phyloP scores from a whole-genome alignment of 164 flowering plant species.

The Berberis vulgaris region DNA sequence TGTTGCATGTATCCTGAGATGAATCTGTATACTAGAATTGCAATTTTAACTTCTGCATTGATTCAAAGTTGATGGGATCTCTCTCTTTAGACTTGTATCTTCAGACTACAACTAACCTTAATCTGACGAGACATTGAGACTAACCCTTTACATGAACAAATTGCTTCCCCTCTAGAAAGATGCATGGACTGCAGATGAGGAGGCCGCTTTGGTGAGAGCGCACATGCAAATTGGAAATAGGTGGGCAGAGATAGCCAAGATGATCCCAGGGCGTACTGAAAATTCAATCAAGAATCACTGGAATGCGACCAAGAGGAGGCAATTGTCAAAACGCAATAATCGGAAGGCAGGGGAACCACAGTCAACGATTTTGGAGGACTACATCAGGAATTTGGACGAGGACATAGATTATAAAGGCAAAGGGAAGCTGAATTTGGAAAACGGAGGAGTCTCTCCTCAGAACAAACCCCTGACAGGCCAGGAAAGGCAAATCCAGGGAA shows the following conservation, averaged over 20 bases:
- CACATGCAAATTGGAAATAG: background rate
- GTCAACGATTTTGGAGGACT: too few relatives aligned
- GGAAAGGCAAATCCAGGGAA: too few relatives aligned
- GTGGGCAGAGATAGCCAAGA: background rate
- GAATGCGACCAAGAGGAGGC: background rate
- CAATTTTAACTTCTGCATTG: background rate
- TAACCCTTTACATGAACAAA: background rate
- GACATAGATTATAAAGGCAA: too few relatives aligned
- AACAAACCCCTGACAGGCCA: too few relatives aligned
- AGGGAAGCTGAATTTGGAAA: too few relatives aligned
- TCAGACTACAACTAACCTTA: background rate
- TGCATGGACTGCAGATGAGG: background rate
- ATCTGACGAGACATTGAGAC: background rate
- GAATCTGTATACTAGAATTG: background rate
- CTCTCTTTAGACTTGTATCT: background rate
- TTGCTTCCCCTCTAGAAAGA: constrained; percentile 1
- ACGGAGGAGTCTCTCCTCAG: too few relatives aligned
- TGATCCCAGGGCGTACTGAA: background rate
- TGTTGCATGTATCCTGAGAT: background rate
- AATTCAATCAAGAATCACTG: background rate
- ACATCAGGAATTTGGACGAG: too few relatives aligned
- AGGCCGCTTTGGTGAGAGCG: background rate
- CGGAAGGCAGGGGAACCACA: too few relatives aligned
- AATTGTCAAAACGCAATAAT: background rate
- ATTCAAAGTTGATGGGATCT: background rate